Conservation (phyloP, 495 filamentous ascomycete species). For the Oidiodendron maius region DNA sequence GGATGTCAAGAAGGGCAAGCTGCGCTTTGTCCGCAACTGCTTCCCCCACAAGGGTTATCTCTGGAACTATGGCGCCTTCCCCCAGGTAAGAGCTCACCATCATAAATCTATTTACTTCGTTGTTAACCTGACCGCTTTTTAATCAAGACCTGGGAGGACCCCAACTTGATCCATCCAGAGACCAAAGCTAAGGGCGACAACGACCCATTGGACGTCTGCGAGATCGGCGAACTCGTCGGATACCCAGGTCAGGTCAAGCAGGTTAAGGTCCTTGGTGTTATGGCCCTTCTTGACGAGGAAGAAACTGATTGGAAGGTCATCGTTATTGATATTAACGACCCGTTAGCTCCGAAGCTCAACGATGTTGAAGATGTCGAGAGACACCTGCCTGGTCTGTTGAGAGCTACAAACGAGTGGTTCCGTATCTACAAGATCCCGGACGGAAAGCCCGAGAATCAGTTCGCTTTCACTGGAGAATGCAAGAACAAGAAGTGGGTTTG, state of each 20-base stretch:
- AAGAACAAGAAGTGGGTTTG: conserved; percentile 89
- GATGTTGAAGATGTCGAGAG: conserved; percentile 99
- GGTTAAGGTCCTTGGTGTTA: conserved; percentile 98
- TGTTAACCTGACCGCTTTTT: conserved; percentile 17
- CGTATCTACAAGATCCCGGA: conserved; percentile 99
- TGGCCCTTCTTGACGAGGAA: conserved; percentile 98
- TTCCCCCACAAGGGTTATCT: conserved; percentile 99
- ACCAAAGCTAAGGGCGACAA: conserved; percentile 99
- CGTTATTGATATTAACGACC: conserved; percentile 97
- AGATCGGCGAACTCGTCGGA: conserved; percentile 96
- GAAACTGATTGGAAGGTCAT: conserved; percentile 99
- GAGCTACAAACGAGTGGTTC: conserved; percentile 99
- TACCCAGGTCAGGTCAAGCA: conserved; percentile 96
- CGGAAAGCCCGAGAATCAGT: conserved; percentile 99
- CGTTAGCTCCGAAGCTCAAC: conserved; percentile 91
- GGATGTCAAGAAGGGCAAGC: conserved; percentile 84
- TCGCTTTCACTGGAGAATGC: conserved; percentile 99
- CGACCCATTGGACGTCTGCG: conserved; percentile 98
- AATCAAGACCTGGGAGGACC: conserved; percentile 99
- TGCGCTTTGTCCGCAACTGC: conserved; percentile 98
- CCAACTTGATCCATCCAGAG: conserved; percentile 89
- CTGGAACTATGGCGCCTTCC: conserved; percentile 99
- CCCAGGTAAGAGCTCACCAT: conserved; percentile 57
- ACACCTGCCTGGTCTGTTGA: conserved; percentile 91
- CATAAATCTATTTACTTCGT: background rate